Percentiles rank a stretch among this genome's conserved stretches.
phyloP scores from a whole-genome alignment of 2,329 filamentous ascomycete species.

The Ophiostoma perfectum region DNA sequence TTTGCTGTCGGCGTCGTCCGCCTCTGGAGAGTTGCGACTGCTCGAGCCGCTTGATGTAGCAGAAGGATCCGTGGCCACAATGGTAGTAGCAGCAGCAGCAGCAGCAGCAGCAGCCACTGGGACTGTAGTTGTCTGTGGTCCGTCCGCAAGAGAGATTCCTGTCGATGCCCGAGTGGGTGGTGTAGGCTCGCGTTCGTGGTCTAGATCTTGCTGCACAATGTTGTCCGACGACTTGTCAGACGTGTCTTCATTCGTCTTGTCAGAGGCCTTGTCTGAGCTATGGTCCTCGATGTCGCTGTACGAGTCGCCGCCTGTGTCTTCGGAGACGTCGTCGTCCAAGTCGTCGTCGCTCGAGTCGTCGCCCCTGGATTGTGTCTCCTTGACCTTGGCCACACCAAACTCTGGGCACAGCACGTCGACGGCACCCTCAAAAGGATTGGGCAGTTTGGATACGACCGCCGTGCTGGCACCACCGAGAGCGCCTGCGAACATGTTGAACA shows the following conservation, averaged over 20 bases:
- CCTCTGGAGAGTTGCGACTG: conserved; percentile 21
- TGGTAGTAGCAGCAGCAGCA: background rate
- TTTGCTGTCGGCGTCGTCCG: conserved; percentile 10
- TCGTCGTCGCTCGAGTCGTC: background rate
- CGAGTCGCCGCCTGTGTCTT: conserved; percentile 13
- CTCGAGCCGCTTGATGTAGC: no score
- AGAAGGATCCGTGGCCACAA: background rate
- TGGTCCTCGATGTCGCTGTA: conserved; percentile 29
- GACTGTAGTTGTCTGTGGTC: background rate
- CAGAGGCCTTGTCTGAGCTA: no score
- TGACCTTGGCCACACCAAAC: background rate
- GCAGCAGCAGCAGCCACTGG: background rate
- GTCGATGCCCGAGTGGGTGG: background rate
- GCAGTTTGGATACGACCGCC: conserved; percentile 39
- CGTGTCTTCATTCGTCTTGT: no score
- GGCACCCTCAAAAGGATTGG: conserved; percentile 31
- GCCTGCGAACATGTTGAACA: conserved; percentile 52
- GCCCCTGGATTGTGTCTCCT: background rate
- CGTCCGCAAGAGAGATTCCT: background rate
- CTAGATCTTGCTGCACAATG: background rate
- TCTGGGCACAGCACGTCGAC: conserved; percentile 19
- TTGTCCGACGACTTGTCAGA: background rate
- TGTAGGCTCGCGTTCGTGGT: background rate
- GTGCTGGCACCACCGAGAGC: conserved; percentile 49
- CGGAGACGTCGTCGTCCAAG: background rate